Percentiles rank a stretch among this genome's conserved stretches.
phyloP scores from a whole-genome alignment of 257 asterid genomes.

The Solanum raphanifolium region DNA sequence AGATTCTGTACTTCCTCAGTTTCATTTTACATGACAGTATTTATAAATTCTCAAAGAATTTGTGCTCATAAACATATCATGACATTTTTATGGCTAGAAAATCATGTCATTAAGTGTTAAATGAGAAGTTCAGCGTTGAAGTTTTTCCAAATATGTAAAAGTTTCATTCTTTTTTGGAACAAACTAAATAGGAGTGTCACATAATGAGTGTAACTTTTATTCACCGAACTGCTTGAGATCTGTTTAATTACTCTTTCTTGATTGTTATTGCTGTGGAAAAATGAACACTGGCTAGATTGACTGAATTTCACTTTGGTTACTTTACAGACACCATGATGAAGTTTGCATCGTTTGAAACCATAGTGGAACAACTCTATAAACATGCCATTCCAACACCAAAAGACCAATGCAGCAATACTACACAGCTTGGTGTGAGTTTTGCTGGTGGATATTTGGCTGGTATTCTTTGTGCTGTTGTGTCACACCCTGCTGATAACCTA shows the following conservation, averaged over 20 bases:
- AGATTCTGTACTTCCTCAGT: neutral
- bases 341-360: constrained; percentile 72
- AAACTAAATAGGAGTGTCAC: neutral
- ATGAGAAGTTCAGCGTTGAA: neutral
- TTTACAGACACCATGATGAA: constrained; percentile 87
- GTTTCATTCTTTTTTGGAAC: neutral
- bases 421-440: constrained; percentile 78
- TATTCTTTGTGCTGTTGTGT: constrained; percentile 11
- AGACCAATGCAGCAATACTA: constrained; percentile 48
- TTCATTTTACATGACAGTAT: neutral
- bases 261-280: neutral
- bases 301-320: neutral
- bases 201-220: neutral
- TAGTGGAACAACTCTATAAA: constrained; percentile 65
- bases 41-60: neutral
- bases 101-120: neutral
- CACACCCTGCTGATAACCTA: constrained; percentile 11
- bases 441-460: constrained; percentile 29
- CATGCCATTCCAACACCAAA: constrained; percentile 63
- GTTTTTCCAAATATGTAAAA: neutral
- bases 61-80: neutral
- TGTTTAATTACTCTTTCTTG: neutral
- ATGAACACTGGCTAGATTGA: neutral
- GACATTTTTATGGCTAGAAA: neutral
- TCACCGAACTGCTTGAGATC: neutral